Evolutionary conservation across 1,139 yeast genomes (phyloP).

Genomic region (Chernovozyma aurita): DNA sequence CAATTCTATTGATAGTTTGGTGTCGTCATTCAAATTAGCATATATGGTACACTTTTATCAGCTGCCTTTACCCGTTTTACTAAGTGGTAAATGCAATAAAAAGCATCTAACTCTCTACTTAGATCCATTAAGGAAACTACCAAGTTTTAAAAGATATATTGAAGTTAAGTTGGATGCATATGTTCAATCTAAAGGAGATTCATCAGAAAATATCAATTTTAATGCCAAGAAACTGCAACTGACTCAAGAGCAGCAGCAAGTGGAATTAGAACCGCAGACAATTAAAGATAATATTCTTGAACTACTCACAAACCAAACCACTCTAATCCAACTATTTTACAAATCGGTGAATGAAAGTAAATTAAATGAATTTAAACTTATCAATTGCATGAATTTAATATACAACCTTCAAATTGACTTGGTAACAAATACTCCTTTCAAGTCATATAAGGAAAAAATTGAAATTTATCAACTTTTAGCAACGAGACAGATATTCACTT

Average conservation of each 20-base stretch:
- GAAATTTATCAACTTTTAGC: slow-evolving; percentile 7
- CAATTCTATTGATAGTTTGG: slow-evolving; percentile 49
- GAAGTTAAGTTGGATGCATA: slow-evolving; percentile 14
- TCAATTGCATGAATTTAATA: slow-evolving; percentile 6
- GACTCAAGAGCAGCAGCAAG: too few relatives aligned
- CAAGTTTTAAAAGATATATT: slow-evolving; percentile 36
- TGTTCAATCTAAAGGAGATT: not conserved
- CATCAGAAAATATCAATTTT: not conserved
- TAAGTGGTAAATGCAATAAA: slow-evolving; percentile 9
- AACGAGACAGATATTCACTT: slow-evolving; percentile 11
- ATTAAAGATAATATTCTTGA: not conserved
- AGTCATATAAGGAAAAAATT: slow-evolving; percentile 5
- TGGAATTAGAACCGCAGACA: not conserved
- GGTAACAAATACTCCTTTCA: not conserved
- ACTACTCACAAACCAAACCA: not conserved
- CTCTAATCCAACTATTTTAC: not conserved
- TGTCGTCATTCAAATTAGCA: slow-evolving; percentile 52
- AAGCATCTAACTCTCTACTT: slow-evolving; percentile 10
- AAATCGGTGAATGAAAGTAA: slow-evolving; percentile 4
- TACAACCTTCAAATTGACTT: slow-evolving; percentile 3
- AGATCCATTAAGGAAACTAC: slow-evolving; percentile 27
- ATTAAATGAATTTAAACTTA: slow-evolving; percentile 1
- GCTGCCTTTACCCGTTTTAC: slow-evolving; percentile 55
- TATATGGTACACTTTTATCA: slow-evolving; percentile 70
- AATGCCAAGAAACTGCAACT: not conserved